Evolutionary conservation across 352 stramenopile species (phyloP).

Genomic region (Nothophytophthora sp.): DNA sequence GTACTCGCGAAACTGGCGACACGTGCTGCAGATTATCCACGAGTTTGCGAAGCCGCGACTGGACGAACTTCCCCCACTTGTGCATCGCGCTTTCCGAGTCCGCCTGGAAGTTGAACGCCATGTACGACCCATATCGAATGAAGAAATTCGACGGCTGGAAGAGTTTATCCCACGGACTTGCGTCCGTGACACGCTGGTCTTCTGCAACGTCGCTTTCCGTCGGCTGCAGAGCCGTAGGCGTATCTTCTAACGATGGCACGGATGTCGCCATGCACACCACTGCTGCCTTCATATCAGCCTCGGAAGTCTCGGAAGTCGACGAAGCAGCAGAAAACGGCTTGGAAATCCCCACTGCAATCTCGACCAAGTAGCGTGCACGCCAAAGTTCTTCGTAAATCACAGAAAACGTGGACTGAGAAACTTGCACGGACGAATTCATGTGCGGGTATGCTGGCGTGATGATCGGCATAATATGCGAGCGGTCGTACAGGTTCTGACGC

Average conservation of each 20-base stretch:
- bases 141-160: slow-evolving; percentile 86
- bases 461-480: slow-evolving; percentile 97
- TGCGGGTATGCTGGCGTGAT: slow-evolving; percentile 98
- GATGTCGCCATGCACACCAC: slow-evolving; percentile 40
- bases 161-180: slow-evolving; percentile 62
- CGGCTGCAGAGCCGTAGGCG: slow-evolving; percentile 11
- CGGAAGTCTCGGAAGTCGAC: slow-evolving; percentile 19
- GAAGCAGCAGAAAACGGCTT: slow-evolving; percentile 32
- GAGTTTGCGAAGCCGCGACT: slow-evolving; percentile 78
- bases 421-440: slow-evolving; percentile 98
- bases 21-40: slow-evolving; percentile 78
- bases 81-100: slow-evolving; percentile 66
- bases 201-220: slow-evolving; percentile 5
- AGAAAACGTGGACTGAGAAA: slow-evolving; percentile 92
- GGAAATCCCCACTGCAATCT: slow-evolving; percentile 56
- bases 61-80: slow-evolving; percentile 83
- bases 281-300: slow-evolving; percentile 34
- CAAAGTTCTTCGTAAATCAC: slow-evolving; percentile 93
- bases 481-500: slow-evolving; percentile 83
- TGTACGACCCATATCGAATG: slow-evolving; percentile 80
- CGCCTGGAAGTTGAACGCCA: slow-evolving; percentile 70
- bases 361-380: slow-evolving; percentile 68
- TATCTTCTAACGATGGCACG: slow-evolving; percentile 26
- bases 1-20: slow-evolving; percentile 50
- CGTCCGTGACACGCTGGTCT: not conserved